These are phyloP conservation scores for Polychytrium aggregatum DNA, from an alignment of 192 early-diverging fungal species.

Conservation along the genomic window DNA sequence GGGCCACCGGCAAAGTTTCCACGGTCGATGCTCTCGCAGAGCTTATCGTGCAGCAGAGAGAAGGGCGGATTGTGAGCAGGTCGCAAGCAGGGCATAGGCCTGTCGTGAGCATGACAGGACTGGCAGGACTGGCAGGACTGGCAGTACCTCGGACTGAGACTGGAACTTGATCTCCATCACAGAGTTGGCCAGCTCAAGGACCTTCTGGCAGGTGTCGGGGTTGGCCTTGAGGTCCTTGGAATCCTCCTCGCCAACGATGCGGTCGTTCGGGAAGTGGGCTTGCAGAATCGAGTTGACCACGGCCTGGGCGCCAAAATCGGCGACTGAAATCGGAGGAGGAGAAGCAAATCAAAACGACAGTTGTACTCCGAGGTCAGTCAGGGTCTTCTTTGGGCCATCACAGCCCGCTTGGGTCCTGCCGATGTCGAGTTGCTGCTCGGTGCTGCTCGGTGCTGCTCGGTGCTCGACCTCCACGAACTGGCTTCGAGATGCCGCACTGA, in stretches of 20 bases:
- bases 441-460: no score
- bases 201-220: slow-evolving; percentile 57
- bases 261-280: slow-evolving; percentile 71
- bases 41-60: no score
- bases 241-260: slow-evolving; percentile 95
- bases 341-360: slow-evolving; percentile 5
- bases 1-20: slow-evolving; percentile 74
- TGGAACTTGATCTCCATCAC: slow-evolving; percentile 43
- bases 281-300: slow-evolving; percentile 77
- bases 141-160: slow-evolving; percentile 52
- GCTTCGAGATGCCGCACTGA: no score
- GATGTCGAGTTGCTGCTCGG: no score
- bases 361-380: not conserved
- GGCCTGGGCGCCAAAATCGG: slow-evolving; percentile 92
- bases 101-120: not conserved
- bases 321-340: slow-evolving; percentile 45
- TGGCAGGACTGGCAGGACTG: not conserved
- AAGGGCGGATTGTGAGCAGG: no score
- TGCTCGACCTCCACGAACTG: no score
- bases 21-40: slow-evolving; percentile 79
- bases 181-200: slow-evolving; percentile 66
- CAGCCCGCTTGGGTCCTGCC: no score
- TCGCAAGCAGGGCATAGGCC: not conserved
- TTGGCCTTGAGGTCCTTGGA: slow-evolving; percentile 74
- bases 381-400: no score